phyloP scores from a whole-genome alignment of 805 yeast species.

The Ogataea kodamae region DNA sequence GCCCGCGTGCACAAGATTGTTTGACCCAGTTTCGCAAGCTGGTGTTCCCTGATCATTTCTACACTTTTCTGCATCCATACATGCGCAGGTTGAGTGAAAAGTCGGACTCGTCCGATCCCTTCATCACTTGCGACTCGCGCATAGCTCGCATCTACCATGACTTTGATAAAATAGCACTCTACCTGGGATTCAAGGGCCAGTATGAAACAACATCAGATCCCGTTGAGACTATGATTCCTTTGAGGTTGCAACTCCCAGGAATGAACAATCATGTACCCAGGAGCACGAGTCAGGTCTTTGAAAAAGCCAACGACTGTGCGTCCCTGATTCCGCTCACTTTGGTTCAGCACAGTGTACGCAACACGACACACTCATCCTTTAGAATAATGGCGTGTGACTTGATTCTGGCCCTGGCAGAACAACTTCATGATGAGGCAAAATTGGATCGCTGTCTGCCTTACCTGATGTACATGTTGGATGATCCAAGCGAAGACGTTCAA shows the following conservation, averaged over 20 bases:
- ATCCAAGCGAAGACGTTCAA: conserved; percentile 60
- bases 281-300: conserved; percentile 31
- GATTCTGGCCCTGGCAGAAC: conserved; percentile 70
- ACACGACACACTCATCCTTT: conserved; percentile 56
- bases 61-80: conserved; percentile 67
- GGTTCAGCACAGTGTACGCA: conserved; percentile 56
- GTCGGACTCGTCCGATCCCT: conserved; percentile 22
- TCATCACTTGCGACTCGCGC: conserved; percentile 49
- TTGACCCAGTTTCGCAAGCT: conserved; percentile 46
- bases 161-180: conserved; percentile 47
- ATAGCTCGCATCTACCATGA: conserved; percentile 58
- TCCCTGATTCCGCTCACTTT: conserved; percentile 56
- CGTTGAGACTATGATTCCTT: conserved; percentile 31
- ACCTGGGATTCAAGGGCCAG: conserved; percentile 36
- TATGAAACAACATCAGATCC: conserved; percentile 14
- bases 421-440: conserved; percentile 76
- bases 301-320: conserved; percentile 37
- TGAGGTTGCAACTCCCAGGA: conserved; percentile 50
- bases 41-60: conserved; percentile 67
- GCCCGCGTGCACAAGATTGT: conserved; percentile 54
- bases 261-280: conserved; percentile 45
- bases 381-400: conserved; percentile 72
- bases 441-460: conserved; percentile 84
- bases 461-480: conserved; percentile 68
- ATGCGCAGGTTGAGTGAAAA: conserved; percentile 35